Evolutionary conservation across 108 stramenopile species (phyloP).

Genomic region (Hondaea fermentalgiana): DNA sequence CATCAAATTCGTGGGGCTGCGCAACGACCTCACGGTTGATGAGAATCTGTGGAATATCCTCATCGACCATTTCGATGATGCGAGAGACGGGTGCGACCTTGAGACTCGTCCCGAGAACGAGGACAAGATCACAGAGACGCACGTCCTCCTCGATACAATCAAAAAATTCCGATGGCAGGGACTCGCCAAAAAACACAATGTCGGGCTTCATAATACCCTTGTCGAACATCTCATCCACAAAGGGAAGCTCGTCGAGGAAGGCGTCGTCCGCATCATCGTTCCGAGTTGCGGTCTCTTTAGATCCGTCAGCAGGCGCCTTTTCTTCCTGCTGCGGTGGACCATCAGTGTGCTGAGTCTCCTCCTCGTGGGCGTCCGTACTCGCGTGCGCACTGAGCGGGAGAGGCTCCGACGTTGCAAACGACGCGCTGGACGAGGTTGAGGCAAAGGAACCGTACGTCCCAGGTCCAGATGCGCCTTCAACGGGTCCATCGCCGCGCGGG

Average conservation of each 20-base stretch:
- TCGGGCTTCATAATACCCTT: conserved; percentile 46
- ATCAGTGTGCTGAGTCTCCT: too few species aligned
- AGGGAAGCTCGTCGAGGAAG: background rate
- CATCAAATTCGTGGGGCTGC: conserved; percentile 30
- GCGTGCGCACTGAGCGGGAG: too few species aligned
- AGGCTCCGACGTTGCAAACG: too few species aligned
- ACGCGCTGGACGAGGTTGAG: too few species aligned
- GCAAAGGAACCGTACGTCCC: too few species aligned
- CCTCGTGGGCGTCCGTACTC: too few species aligned
- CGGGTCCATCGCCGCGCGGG: too few species aligned
- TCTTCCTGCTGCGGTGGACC: too few species aligned
- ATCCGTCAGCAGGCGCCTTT: too few species aligned
- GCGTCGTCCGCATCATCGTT: too few species aligned
- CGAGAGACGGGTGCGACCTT: conserved; percentile 69
- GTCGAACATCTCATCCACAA: background rate
- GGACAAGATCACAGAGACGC: conserved; percentile 29
- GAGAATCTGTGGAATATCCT: conserved; percentile 36
- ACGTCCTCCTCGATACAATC: conserved; percentile 27
- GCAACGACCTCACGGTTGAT: conserved; percentile 34
- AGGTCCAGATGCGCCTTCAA: too few species aligned
- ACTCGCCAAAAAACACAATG: conserved; percentile 54
- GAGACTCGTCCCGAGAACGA: conserved; percentile 51
- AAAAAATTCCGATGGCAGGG: conserved; percentile 27
- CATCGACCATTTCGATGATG: conserved; percentile 28
- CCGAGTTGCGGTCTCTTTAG: too few species aligned